Percentiles rank a stretch among this genome's conserved stretches.
Evolutionary conservation across 108 stramenopile genomes (phyloP).

Genomic region (Pseudonitzschia multistriata): DNA sequence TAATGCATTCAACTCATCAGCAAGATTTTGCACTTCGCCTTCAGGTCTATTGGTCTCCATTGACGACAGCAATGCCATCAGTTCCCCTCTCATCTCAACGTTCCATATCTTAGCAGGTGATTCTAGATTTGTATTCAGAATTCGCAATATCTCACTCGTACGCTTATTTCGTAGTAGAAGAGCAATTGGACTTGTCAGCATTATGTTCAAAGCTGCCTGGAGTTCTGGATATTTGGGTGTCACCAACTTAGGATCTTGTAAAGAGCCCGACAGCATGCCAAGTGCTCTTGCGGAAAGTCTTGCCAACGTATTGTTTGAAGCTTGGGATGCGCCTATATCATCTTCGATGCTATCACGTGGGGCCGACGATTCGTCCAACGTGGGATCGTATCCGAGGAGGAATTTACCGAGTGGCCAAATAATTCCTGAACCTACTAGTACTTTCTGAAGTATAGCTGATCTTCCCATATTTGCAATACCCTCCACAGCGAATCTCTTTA

Average conservation of each 20-base stretch:
- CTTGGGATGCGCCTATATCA: conserved; percentile 47
- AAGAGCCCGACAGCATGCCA: conserved; percentile 61
- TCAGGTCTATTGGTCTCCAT: conserved; percentile 39
- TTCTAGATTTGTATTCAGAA: conserved; percentile 64
- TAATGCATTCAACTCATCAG: conserved; percentile 32
- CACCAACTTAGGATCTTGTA: conserved; percentile 36
- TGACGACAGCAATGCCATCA: conserved; percentile 40
- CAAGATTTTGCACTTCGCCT: conserved; percentile 22
- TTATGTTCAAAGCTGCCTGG: conserved; percentile 32
- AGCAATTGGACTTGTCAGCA: conserved; percentile 66
- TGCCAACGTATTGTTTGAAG: conserved; percentile 58
- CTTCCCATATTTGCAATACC: conserved; percentile 55
- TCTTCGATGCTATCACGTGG: conserved; percentile 36
- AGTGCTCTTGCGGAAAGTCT: conserved; percentile 58
- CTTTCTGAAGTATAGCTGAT: conserved; percentile 39
- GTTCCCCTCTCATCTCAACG: conserved; percentile 61
- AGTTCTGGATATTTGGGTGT: conserved; percentile 45
- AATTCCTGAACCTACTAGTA: conserved; percentile 53
- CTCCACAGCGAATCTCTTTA: conserved; percentile 64
- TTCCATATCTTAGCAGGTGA: conserved; percentile 72
- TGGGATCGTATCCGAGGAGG: conserved; percentile 61
- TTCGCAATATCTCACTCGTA: conserved; percentile 51
- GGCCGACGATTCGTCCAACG: conserved; percentile 42
- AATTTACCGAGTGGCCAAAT: conserved; percentile 59
- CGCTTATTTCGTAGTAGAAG: conserved; percentile 56